Percentiles rank a stretch among this genome's conserved stretches.
Evolutionary conservation across 176 grass and related monocot species (phyloP).

Genomic region (Alopecurus myosuroides): DNA sequence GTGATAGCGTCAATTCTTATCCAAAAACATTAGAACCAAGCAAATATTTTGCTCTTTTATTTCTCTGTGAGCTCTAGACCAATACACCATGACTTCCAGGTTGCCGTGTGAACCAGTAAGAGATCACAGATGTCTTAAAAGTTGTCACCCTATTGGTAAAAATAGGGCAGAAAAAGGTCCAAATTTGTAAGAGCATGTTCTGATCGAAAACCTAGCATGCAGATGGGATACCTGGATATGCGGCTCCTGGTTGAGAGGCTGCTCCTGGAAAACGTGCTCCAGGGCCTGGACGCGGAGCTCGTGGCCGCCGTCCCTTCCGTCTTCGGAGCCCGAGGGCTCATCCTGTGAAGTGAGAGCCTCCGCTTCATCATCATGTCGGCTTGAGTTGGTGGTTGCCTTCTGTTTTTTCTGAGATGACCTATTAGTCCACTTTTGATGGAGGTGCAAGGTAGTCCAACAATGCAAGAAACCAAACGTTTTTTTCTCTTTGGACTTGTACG

Average conservation of each 20-base stretch:
- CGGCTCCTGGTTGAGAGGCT: conserved; percentile 55
- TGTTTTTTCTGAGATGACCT: conserved; percentile 5
- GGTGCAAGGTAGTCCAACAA: conserved; percentile 11
- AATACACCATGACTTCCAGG: neutral
- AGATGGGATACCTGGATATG: conserved; percentile 55
- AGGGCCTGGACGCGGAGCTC: conserved; percentile 58
- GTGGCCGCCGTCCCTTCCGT: conserved; percentile 33
- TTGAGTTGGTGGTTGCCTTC: neutral
- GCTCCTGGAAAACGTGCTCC: conserved; percentile 48
- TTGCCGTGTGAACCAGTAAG: neutral
- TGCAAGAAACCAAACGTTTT: conserved; percentile 6
- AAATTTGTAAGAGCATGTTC: neutral
- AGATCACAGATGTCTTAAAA: neutral
- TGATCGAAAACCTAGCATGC: neutral
- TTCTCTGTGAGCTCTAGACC: neutral
- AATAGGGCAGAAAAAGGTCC: neutral
- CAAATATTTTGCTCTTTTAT: neutral
- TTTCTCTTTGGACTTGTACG: neutral
- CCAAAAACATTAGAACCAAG: neutral
- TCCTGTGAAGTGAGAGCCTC: neutral
- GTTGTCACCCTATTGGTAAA: neutral
- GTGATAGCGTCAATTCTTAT: neutral
- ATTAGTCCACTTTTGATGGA: conserved; percentile 5
- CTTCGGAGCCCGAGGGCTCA: conserved; percentile 24
- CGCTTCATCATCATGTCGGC: neutral